Conservation (phyloP, 148 eudicot species). For the Rhododendron griersonianum region DNA sequence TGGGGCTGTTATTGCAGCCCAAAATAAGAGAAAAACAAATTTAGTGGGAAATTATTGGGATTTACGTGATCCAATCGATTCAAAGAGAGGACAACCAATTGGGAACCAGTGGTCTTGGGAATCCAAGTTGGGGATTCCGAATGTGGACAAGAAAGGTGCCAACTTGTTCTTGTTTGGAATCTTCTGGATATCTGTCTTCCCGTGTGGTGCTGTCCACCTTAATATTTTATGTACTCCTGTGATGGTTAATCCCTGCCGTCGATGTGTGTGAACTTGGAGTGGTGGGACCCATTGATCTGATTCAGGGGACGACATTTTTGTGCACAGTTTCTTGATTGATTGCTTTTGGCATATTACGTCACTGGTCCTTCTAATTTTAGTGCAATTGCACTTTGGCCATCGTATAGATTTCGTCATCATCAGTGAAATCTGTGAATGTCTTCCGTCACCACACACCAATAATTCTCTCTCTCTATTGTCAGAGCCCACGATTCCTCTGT, state of each 20-base stretch:
- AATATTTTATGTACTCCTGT: neutral
- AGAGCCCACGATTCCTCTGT: neutral
- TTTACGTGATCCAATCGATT: slow-evolving; percentile 6
- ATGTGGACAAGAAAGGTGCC: neutral
- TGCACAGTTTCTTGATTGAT: too few species aligned
- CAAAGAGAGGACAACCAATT: neutral
- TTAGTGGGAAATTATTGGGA: too few species aligned
- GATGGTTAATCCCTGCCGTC: neutral
- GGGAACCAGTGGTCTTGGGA: neutral
- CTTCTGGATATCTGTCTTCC: neutral
- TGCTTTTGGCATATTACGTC: neutral
- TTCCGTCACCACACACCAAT: neutral
- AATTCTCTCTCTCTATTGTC: neutral
- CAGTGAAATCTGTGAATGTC: neutral
- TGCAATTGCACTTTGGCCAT: neutral
- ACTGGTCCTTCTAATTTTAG: neutral
- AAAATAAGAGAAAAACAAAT: neutral
- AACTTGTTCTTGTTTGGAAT: slow-evolving; percentile 6
- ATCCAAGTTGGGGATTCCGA: neutral
- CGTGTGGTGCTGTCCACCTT: neutral
- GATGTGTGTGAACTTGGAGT: neutral
- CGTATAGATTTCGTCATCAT: neutral
- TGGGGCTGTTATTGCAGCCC: slow-evolving; percentile 6
- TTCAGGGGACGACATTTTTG: too few species aligned
- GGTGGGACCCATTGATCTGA: too few species aligned